Base-by-base conservation (phyloP, 1,139 yeast genomes). In the Protomyces gravidus region DNA sequence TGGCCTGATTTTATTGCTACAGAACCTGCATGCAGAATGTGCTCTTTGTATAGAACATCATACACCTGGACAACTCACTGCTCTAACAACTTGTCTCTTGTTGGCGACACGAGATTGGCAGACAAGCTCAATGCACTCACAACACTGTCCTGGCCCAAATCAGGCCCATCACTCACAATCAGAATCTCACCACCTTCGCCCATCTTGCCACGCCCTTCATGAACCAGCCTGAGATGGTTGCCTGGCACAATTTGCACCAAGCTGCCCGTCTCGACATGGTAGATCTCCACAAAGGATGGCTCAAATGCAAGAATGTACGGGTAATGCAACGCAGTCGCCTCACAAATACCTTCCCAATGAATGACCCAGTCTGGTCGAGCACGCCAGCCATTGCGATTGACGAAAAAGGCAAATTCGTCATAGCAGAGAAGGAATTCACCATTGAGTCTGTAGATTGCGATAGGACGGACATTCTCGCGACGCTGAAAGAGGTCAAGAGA, bases 311-410 rank as follows among this genome's bases (percentile, higher is more conserved):
- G 76, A 62, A 92, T 76, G 70, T 89, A 92, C 3, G 98, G 98
- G 73, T 90, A 92, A 79, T 94, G 89, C 55, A 92, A 78, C 9
- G 97, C 95, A 71, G 92, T 89, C 64, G 85, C 85, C 68, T 86
- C 95, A 3, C 98, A 97, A 56, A 84, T 81, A 46, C 97, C 97
- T 73, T 92, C 97, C 98, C 98, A 92, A 70, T 86, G 85, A 59
- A 92, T 85, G 66, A 90, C 85, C 94, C 96, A 90, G 57, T 89
- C 92, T 55, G 92, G 90, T 65, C 92, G 83, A 26, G 95, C 85
- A 68, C 97, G 80, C 98, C 98, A 92, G 32, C 98, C 98, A 71
- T 90, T 90, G 62, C 88, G 80, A 68, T 92, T 90, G 66, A 92
- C 95, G 73, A 87, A 89, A 72, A 92, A 92, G 53, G 96, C 92